Evolutionary conservation across 352 stramenopile genomes (phyloP).

Genomic region (Aphanomyces invadans): DNA sequence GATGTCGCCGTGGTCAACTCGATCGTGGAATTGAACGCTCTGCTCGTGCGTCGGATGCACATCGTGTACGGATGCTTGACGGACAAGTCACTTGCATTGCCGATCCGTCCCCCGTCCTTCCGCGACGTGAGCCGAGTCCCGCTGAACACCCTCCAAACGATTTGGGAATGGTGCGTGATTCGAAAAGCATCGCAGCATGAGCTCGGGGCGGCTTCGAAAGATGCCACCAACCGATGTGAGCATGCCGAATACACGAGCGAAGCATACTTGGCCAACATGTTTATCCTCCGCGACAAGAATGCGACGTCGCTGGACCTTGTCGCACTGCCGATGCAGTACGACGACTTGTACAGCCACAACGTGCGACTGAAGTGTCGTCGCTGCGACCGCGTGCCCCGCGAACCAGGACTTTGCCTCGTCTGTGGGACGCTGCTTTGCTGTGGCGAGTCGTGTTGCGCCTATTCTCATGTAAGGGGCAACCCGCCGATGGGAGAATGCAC

Average conservation of each 20-base stretch:
- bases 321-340: slow-evolving; percentile 76
- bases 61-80: slow-evolving; percentile 70
- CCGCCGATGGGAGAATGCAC: slow-evolving; percentile 79
- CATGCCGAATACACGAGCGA: slow-evolving; percentile 80
- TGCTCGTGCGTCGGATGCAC: slow-evolving; percentile 79
- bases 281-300: slow-evolving; percentile 65
- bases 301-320: slow-evolving; percentile 52
- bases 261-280: slow-evolving; percentile 83
- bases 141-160: slow-evolving; percentile 53
- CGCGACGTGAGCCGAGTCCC: slow-evolving; percentile 45
- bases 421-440: slow-evolving; percentile 80
- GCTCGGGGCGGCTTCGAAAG: slow-evolving; percentile 53
- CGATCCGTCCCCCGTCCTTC: slow-evolving; percentile 38
- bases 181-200: slow-evolving; percentile 71
- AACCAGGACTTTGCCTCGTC: slow-evolving; percentile 74
- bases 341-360: slow-evolving; percentile 76
- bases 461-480: slow-evolving; percentile 62
- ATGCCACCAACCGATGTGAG: slow-evolving; percentile 61
- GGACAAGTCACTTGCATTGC: slow-evolving; percentile 28
- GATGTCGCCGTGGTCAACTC: slow-evolving; percentile 32
- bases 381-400: slow-evolving; percentile 55
- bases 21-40: slow-evolving; percentile 43
- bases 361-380: slow-evolving; percentile 56
- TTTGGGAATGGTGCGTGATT: slow-evolving; percentile 83
- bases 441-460: slow-evolving; percentile 75